A percentile compares a stretch with the other conserved stretches of the same genome.
Evolutionary conservation across 352 stramenopile species (phyloP).

Genomic region (Globisporangium acanthophoron): DNA sequence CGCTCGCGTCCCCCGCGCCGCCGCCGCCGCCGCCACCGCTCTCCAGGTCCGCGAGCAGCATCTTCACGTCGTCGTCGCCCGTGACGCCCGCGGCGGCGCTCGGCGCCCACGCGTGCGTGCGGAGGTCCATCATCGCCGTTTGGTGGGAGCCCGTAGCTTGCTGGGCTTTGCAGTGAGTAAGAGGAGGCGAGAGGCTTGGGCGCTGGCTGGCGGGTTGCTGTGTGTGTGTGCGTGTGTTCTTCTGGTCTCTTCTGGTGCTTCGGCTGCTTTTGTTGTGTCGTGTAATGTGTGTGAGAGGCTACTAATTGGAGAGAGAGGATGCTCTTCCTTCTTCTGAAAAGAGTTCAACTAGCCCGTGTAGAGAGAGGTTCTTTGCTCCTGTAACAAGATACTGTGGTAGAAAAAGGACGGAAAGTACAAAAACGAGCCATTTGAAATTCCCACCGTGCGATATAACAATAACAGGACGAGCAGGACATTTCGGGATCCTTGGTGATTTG

Average conservation of each 20-base stretch:
- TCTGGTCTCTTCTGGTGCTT: neutral
- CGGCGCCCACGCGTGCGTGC: conserved; percentile 1
- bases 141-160: too few relatives aligned
- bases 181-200: neutral
- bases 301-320: neutral
- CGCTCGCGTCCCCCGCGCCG: neutral
- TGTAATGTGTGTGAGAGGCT: too few relatives aligned
- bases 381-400: neutral
- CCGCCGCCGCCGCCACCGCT: neutral
- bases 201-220: neutral
- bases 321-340: too few relatives aligned
- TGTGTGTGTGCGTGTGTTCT: neutral
- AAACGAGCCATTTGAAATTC: neutral
- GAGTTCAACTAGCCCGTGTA: neutral
- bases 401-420: too few relatives aligned
- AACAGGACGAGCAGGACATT: too few relatives aligned
- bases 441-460: too few relatives aligned
- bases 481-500: too few relatives aligned
- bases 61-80: conserved; percentile 8
- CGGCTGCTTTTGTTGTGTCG: neutral
- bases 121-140: conserved; percentile 5
- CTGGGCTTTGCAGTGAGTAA: too few relatives aligned
- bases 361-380: neutral
- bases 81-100: neutral
- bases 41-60: conserved; percentile 9